A percentile compares a stretch with the other conserved stretches of the same genome.
phyloP scores from a whole-genome alignment of 805 yeast species.

The Starmerella geochares region DNA sequence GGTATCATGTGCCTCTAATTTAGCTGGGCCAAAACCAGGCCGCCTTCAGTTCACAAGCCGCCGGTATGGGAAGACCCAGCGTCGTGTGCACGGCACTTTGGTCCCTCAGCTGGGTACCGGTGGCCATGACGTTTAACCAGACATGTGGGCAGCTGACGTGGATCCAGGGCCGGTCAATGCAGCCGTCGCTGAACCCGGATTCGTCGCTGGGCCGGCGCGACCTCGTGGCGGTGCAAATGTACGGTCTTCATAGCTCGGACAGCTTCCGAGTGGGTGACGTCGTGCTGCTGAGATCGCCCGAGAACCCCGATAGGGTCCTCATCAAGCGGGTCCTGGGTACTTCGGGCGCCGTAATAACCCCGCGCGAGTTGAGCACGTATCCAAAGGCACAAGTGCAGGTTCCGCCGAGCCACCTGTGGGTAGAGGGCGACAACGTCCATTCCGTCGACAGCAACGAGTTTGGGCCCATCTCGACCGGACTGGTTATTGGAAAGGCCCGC shows the following conservation, averaged over 20 bases:
- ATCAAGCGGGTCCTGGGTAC: constrained; percentile 71
- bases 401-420: constrained; percentile 82
- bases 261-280: constrained; percentile 56
- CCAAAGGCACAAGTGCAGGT: constrained; percentile 51
- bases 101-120: constrained; percentile 69
- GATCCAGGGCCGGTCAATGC: constrained; percentile 76
- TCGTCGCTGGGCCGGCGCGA: constrained; percentile 33
- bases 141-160: constrained; percentile 64
- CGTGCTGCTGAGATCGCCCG: constrained; percentile 66
- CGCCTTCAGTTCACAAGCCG: too few species aligned
- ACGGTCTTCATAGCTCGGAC: constrained; percentile 40
- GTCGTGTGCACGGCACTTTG: constrained; percentile 26
- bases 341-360: constrained; percentile 57
- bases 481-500: constrained; percentile 67
- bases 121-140: constrained; percentile 53
- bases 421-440: constrained; percentile 78
- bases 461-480: constrained; percentile 78
- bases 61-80: background rate
- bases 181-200: constrained; percentile 76
- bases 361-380: constrained; percentile 40
- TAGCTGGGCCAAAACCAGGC: background rate
- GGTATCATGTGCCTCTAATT: background rate
- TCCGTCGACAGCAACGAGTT: constrained; percentile 77
- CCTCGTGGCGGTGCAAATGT: constrained; percentile 58
- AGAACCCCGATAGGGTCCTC: constrained; percentile 62